These are phyloP conservation scores for Citrus maxima DNA, from an alignment of 345 rosid genomes.

Conservation along the genomic window DNA sequence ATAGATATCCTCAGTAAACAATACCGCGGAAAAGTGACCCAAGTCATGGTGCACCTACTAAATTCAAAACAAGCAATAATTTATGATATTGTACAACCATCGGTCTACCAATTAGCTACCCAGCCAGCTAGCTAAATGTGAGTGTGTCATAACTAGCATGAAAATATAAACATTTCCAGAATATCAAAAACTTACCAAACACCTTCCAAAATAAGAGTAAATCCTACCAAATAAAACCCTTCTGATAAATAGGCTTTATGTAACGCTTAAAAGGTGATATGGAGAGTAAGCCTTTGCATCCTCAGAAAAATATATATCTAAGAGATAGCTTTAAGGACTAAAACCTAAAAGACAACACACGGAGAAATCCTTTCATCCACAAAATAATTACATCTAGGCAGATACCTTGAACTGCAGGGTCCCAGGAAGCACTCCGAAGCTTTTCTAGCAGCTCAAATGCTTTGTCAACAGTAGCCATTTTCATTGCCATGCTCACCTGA, in stretches of 20 bases:
- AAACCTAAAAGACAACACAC: background rate
- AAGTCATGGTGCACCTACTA: background rate
- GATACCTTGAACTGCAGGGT: constrained; percentile 81
- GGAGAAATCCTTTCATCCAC: background rate
- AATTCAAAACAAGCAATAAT: background rate
- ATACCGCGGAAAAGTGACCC: background rate
- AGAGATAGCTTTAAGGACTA: background rate
- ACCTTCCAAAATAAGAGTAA: background rate
- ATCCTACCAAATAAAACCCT: background rate
- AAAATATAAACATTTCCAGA: background rate
- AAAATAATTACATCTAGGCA: background rate
- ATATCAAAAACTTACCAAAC: background rate
- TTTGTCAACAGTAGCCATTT: constrained; percentile 92
- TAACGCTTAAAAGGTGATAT: background rate
- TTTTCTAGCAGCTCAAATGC: constrained; percentile 79
- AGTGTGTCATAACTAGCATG: background rate
- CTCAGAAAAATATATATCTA: background rate
- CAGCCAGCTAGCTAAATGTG: background rate
- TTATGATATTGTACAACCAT: background rate
- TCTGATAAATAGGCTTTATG: background rate
- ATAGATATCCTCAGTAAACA: background rate
- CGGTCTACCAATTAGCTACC: background rate
- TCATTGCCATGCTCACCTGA: constrained; percentile 91
- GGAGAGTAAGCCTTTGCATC: background rate
- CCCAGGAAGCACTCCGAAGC: constrained; percentile 86